These are phyloP conservation scores for Turnera subulata DNA, from an alignment of 345 rosid genomes.

Conservation along the genomic window DNA sequence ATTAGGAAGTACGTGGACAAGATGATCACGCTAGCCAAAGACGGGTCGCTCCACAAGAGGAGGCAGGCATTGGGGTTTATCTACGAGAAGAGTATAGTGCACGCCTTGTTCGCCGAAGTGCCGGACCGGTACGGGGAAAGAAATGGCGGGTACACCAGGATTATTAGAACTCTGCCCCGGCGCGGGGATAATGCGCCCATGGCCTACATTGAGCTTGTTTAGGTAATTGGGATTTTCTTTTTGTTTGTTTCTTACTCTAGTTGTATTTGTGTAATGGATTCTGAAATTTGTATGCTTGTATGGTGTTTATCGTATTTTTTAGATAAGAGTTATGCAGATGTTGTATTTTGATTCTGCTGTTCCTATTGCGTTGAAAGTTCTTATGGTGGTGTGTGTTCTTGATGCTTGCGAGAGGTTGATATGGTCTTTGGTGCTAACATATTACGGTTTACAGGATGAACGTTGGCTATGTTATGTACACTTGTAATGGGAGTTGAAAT, in stretches of 20 bases:
- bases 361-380: not conserved
- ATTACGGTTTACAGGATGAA: too few species aligned
- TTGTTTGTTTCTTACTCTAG: not conserved
- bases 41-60: slow-evolving; percentile 82
- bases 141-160: slow-evolving; percentile 93
- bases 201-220: slow-evolving; percentile 93
- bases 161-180: slow-evolving; percentile 86
- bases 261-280: too few species aligned
- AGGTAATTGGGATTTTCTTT: slow-evolving; percentile 26
- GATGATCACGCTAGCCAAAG: slow-evolving; percentile 88
- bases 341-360: not conserved
- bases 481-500: too few species aligned
- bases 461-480: too few species aligned
- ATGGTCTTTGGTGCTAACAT: not conserved
- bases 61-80: slow-evolving; percentile 85
- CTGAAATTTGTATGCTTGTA: not conserved
- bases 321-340: not conserved
- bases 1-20: slow-evolving; percentile 85
- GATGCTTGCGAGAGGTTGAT: not conserved
- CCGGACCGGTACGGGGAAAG: slow-evolving; percentile 80
- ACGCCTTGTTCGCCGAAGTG: slow-evolving; percentile 82
- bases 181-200: slow-evolving; percentile 98
- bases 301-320: slow-evolving; percentile 1
- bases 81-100: slow-evolving; percentile 91
- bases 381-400: too few species aligned